A percentile compares a stretch with the other conserved stretches of the same genome.
These are phyloP conservation scores for Aegilops sharonensis DNA, from an alignment of 176 grass and related monocot species.

Conservation along the genomic window DNA sequence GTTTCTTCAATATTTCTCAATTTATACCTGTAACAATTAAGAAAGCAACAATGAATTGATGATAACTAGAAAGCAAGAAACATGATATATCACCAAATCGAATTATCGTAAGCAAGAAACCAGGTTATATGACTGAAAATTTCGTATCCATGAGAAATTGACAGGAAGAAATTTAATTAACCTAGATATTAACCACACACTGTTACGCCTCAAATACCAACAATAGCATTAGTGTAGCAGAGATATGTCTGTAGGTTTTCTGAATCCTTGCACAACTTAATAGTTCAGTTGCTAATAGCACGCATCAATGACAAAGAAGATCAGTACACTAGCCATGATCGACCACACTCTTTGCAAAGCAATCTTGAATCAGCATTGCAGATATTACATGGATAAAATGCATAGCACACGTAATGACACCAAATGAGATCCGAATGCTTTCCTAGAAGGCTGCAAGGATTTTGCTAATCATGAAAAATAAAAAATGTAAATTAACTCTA, in stretches of 20 bases:
- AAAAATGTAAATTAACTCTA: neutral
- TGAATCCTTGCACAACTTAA: neutral
- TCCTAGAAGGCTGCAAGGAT: neutral
- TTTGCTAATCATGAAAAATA: neutral
- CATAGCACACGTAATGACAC: neutral
- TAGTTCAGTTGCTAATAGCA: neutral
- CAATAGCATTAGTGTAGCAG: neutral
- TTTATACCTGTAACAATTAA: slow-evolving; percentile 54
- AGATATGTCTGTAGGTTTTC: neutral
- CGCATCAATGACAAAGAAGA: neutral
- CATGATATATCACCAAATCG: neutral
- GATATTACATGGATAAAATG: neutral
- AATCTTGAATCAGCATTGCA: neutral
- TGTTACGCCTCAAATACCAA: neutral
- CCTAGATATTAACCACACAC: neutral
- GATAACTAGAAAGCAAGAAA: neutral
- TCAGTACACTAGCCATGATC: neutral
- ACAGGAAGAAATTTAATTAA: neutral
- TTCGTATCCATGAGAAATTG: neutral
- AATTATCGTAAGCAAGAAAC: neutral
- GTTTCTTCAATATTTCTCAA: slow-evolving; percentile 98
- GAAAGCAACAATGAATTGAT: too few relatives aligned
- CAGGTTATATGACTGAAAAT: neutral
- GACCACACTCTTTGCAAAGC: neutral
- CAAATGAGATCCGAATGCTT: neutral